Evolutionary conservation across 2,329 filamentous ascomycete species (phyloP).

Genomic region (Fusarium cicatricum): DNA sequence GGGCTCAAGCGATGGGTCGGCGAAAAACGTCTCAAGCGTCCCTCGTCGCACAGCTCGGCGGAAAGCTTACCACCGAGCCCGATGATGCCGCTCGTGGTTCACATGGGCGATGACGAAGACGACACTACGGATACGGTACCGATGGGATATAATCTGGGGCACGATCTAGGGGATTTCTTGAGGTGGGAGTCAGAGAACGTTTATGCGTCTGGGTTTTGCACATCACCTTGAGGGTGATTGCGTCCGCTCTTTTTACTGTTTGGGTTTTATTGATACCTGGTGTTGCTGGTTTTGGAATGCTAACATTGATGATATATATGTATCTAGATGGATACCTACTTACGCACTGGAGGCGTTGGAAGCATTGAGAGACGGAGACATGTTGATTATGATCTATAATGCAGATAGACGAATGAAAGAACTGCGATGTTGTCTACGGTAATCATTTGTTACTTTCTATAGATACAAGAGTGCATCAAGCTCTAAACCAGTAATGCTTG

Average conservation of each 20-base stretch:
- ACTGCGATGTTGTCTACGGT: not conserved
- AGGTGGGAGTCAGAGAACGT: conserved; percentile 64
- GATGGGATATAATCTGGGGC: conserved; percentile 68
- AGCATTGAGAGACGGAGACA: conserved; percentile 17
- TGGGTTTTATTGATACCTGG: conserved; percentile 8
- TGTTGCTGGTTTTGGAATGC: not conserved
- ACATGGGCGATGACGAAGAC: conserved; percentile 48
- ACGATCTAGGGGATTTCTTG: conserved; percentile 67
- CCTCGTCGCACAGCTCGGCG: conserved; percentile 38
- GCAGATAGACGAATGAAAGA: conserved; percentile 29
- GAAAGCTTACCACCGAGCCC: conserved; percentile 59
- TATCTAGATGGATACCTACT: conserved; percentile 16
- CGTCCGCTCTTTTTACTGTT: conserved; percentile 1
- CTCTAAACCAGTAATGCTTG: not conserved
- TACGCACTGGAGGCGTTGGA: conserved; percentile 23
- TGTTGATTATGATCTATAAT: conserved; percentile 20
- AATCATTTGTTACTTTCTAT: not conserved
- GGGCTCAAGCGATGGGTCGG: conserved; percentile 49
- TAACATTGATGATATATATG: conserved; percentile 5
- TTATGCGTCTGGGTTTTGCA: conserved; percentile 45
- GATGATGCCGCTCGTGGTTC: conserved; percentile 57
- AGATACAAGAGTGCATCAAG: not conserved
- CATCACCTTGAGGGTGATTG: conserved; percentile 17
- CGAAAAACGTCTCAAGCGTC: conserved; percentile 46
- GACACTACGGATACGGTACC: conserved; percentile 50